phyloP scores from a whole-genome alignment of 2,329 filamentous ascomycete species.

The Colletotrichum costaricense region DNA sequence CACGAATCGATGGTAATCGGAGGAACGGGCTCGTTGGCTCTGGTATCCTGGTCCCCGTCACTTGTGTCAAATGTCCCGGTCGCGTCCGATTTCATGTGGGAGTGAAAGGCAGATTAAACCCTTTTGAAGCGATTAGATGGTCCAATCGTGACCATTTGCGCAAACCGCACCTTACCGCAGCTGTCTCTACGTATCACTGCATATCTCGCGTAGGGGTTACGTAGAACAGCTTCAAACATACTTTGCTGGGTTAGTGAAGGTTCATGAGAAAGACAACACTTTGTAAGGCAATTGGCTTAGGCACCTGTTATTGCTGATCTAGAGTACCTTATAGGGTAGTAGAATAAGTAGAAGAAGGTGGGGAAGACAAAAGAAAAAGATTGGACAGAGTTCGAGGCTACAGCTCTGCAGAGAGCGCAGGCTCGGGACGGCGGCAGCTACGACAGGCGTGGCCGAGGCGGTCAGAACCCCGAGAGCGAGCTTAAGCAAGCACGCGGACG shows the following conservation, averaged over 20 bases:
- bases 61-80: constrained; percentile 2
- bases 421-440: not conserved
- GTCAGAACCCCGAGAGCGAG: constrained; percentile 5
- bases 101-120: not conserved
- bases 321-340: not conserved
- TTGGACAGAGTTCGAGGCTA: not conserved
- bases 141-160: not conserved
- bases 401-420: not conserved
- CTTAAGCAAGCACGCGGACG: not conserved
- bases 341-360: not conserved
- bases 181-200: not conserved
- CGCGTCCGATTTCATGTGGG: not conserved
- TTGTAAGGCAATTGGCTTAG: too few species aligned
- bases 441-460: constrained; percentile 17
- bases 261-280: not conserved
- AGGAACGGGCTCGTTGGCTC: not conserved
- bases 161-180: not conserved
- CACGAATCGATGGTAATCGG: constrained; percentile 30
- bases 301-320: not conserved
- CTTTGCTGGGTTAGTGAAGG: not conserved
- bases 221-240: not conserved
- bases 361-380: not conserved
- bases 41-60: constrained; percentile 8
- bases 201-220: not conserved
- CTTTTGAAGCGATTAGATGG: not conserved